Evolutionary conservation across 139 green algal species (phyloP).

Genomic region (Diplosphaera chodatii): DNA sequence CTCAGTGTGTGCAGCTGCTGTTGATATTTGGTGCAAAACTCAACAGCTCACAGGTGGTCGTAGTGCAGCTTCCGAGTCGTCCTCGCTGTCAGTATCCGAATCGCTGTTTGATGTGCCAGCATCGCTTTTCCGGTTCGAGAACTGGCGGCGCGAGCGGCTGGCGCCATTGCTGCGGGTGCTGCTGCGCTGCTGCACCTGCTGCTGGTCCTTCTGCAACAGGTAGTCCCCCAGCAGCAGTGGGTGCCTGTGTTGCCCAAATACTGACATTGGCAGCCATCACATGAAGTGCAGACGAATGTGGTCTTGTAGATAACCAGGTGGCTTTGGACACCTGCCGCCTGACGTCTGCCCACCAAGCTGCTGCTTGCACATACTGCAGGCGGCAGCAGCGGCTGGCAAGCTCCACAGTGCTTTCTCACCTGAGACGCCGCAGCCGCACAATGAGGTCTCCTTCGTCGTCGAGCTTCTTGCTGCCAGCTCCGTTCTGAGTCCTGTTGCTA

Average conservation of each 20-base stretch:
- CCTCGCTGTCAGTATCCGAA: neutral
- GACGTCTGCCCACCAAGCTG: too few species aligned
- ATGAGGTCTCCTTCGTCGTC: constrained; percentile 3
- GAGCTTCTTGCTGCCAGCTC: too few species aligned
- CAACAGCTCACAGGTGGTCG: neutral
- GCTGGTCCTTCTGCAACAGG: constrained; percentile 31
- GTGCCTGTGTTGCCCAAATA: too few species aligned
- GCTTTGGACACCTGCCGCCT: too few species aligned
- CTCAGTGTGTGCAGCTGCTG: neutral
- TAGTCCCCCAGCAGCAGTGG: constrained; percentile 67
- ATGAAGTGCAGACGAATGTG: too few species aligned
- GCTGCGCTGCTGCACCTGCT: neutral
- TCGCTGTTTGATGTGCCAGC: too few species aligned
- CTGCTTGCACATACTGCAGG: neutral
- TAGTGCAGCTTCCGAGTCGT: neutral
- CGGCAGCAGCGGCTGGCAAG: neutral
- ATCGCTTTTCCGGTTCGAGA: constrained; percentile 12
- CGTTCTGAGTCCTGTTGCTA: too few species aligned
- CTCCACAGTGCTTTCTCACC: neutral
- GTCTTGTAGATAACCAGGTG: too few species aligned
- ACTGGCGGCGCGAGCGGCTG: constrained; percentile 8
- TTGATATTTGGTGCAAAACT: neutral
- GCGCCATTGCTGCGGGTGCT: constrained; percentile 10
- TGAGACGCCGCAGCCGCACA: constrained; percentile 13
- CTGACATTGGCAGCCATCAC: too few species aligned